phyloP scores from a whole-genome alignment of 1,284 basidiomycete genomes.

The Trichosporon sp. region DNA sequence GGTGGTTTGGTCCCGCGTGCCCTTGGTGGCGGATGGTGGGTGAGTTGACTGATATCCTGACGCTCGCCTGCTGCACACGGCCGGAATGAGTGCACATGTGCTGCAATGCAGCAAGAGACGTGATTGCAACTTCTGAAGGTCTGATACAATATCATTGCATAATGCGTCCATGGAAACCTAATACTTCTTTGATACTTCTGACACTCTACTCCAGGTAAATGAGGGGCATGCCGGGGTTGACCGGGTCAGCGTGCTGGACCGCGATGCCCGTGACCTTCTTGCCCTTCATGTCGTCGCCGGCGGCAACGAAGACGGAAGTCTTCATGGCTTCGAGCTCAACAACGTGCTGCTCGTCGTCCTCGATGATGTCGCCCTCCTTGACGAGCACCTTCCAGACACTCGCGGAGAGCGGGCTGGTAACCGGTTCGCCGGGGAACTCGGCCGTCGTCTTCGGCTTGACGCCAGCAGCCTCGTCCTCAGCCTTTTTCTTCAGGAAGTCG shows the following conservation, averaged over 20 bases:
- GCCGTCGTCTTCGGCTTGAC: conserved; percentile 17
- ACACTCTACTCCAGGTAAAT: conserved; percentile 29
- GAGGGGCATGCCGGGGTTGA: conserved; percentile 27
- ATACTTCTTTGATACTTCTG: not conserved
- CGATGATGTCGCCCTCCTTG: conserved; percentile 59
- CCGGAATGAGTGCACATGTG: too few species aligned
- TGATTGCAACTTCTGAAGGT: too few species aligned
- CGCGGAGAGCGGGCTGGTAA: conserved; percentile 62
- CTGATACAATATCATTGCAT: not conserved
- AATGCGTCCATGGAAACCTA: not conserved
- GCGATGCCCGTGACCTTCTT: conserved; percentile 39
- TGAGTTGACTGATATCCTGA: too few species aligned
- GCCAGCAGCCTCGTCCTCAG: conserved; percentile 25
- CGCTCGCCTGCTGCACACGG: too few species aligned
- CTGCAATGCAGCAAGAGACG: too few species aligned
- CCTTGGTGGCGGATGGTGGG: not conserved
- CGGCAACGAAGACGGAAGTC: conserved; percentile 51
- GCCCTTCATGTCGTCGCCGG: conserved; percentile 44
- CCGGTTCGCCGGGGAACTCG: conserved; percentile 28
- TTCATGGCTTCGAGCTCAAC: conserved; percentile 72
- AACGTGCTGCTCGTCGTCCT: conserved; percentile 61
- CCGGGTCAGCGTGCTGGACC: conserved; percentile 36
- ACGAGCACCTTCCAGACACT: conserved; percentile 65
- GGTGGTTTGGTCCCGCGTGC: conserved; percentile 1
- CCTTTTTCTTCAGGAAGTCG: conserved; percentile 29